Base-by-base conservation (phyloP, 306 rosid genomes). In the Morella rubra region DNA sequence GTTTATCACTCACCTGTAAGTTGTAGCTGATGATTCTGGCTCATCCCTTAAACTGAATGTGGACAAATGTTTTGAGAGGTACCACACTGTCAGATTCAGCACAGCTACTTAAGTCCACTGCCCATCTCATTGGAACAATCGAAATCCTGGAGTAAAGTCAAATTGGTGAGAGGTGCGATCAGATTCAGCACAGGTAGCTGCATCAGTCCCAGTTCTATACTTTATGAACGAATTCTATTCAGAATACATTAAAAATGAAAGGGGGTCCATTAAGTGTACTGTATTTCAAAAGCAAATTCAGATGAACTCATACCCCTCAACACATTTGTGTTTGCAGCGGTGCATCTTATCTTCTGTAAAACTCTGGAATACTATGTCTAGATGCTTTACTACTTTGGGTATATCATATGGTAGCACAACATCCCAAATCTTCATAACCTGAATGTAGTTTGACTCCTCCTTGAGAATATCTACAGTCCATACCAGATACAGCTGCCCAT, bases 371-470 rank as follows among this genome's bases (percentile, higher is more conserved):
- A 81, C 56, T 64, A 54, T 24, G 60, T 80, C 77, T 52, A 85
- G 74, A 83, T 61, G 75, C 67, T 73, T 82, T 20, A 76, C 79
- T 68, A 82, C 37, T 53, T 44, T 74, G 27, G 76, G 80, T 54
- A 84, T 24, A 59, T 85, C 81, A 4, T 76, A 81, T 37, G 74
- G 59, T 40, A 80, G 73, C 78, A 81, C 53, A 32, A 89, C 71
- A 82, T 84, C 90, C 87, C 84, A 89, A 81, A 83, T 73, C 81
- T 71, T 85, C 77, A 89, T 54, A 71, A 83, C 67, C 77, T 87
- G 86, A 50, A 79, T 62, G 74, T 73, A 73, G 67, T 81, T n/a
- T 44, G 80, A 82, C 40, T 78, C 76, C 75, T 84, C 91, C 71
- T 72, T 14, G 46, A 77, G 15, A 78, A 82, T 45, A 72, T 89